Conservation (phyloP, 1,284 basidiomycete species). For the Ganoderma multipileum region DNA sequence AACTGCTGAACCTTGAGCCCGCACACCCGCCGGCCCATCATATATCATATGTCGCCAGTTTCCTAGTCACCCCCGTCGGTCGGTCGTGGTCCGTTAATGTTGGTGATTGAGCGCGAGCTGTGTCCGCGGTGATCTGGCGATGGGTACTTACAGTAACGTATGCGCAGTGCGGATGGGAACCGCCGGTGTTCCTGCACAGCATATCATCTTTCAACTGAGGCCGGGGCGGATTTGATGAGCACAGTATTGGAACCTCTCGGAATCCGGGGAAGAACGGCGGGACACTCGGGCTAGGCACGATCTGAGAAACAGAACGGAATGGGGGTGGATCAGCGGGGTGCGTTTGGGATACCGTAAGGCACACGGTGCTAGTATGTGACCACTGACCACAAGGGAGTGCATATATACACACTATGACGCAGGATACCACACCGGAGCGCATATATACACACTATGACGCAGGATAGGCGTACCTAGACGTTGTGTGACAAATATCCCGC, state of each 20-base stretch:
- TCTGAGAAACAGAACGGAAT: neutral
- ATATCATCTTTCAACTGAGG: neutral
- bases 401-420: too few relatives aligned
- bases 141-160: neutral
- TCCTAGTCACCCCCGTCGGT: too few relatives aligned
- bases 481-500: neutral
- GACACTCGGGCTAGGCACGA: neutral
- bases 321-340: neutral
- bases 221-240: neutral
- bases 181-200: neutral
- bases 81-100: neutral
- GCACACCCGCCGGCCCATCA: neutral
- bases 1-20: too few relatives aligned
- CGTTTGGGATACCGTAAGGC: neutral
- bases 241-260: neutral
- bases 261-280: too few relatives aligned
- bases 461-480: neutral
- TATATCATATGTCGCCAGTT: neutral
- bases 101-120: neutral
- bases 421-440: too few relatives aligned
- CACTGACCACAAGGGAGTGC: too few relatives aligned
- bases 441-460: neutral
- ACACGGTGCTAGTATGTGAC: neutral
- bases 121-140: neutral
- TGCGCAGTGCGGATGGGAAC: neutral